Evolutionary conservation across 2,329 filamentous ascomycete genomes (phyloP).

Genomic region (Colletotrichum musicola): DNA sequence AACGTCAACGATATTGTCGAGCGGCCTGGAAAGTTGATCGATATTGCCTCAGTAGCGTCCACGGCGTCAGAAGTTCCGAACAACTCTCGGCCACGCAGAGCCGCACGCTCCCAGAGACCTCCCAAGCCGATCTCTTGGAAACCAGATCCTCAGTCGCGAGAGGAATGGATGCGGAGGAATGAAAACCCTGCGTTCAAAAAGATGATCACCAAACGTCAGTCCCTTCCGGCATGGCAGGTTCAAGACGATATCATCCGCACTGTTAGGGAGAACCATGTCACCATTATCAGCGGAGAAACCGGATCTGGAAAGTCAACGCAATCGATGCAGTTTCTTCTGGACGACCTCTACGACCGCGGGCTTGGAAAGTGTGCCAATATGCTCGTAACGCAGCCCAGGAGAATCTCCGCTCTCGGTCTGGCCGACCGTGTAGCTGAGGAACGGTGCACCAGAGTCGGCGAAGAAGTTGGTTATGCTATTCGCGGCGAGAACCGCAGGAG

Average conservation of each 20-base stretch:
- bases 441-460: slow-evolving; percentile 82
- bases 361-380: slow-evolving; percentile 87
- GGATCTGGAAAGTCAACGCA: slow-evolving; percentile 98
- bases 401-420: slow-evolving; percentile 93
- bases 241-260: slow-evolving; percentile 81
- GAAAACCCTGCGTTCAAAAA: slow-evolving; percentile 73
- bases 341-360: slow-evolving; percentile 84
- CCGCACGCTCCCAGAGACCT: slow-evolving; percentile 54
- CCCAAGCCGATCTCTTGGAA: slow-evolving; percentile 75
- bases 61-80: slow-evolving; percentile 68
- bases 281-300: slow-evolving; percentile 96
- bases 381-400: slow-evolving; percentile 92
- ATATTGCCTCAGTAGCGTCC: slow-evolving; percentile 84
- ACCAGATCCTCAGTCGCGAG: slow-evolving; percentile 69
- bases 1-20: slow-evolving; percentile 86
- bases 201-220: slow-evolving; percentile 80
- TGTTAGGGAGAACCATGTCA: slow-evolving; percentile 84
- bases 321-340: slow-evolving; percentile 94
- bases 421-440: slow-evolving; percentile 96
- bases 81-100: slow-evolving; percentile 43
- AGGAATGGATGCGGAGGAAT: slow-evolving; percentile 79
- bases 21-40: slow-evolving; percentile 83
- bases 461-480: slow-evolving; percentile 92
- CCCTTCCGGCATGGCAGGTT: slow-evolving; percentile 89
- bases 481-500: slow-evolving; percentile 87